These are phyloP conservation scores for Dryadomyces quercivorus DNA, from an alignment of 2,329 filamentous ascomycete species.

Conservation along the genomic window DNA sequence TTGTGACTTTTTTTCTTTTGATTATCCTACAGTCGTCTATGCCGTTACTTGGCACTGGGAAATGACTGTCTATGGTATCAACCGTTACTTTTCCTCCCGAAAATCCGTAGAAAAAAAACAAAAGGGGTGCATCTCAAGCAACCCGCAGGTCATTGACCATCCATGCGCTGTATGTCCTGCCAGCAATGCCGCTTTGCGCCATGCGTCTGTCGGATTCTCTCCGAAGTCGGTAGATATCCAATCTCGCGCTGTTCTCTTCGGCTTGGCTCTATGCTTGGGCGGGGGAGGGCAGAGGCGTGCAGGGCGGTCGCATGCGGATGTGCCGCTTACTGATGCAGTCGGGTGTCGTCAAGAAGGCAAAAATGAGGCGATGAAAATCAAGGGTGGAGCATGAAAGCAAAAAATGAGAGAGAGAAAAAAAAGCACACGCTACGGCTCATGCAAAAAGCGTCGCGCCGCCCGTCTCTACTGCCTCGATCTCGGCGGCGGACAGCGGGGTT, in stretches of 20 bases:
- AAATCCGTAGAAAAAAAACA: background rate
- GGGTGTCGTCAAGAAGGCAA: background rate
- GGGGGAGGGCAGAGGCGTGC: background rate
- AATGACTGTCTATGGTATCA: background rate
- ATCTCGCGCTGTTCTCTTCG: background rate
- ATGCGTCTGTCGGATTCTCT: no score
- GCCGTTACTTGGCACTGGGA: background rate
- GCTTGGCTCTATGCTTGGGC: background rate
- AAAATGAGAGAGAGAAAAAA: background rate
- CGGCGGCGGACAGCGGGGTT: conserved; percentile 57
- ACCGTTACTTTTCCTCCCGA: background rate
- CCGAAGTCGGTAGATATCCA: background rate
- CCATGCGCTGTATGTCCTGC: background rate
- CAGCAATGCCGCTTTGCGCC: background rate
- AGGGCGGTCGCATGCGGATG: background rate
- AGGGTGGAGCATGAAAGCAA: background rate
- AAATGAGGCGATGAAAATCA: background rate
- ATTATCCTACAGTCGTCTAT: background rate
- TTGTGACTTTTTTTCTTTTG: background rate
- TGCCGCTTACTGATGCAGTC: background rate
- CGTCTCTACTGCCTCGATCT: conserved; percentile 94
- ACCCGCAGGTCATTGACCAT: background rate
- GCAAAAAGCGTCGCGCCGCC: conserved; percentile 59
- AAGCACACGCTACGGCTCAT: conserved; percentile 17
- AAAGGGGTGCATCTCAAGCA: background rate